phyloP scores from a whole-genome alignment of 2,329 filamentous ascomycete species.

The Chrysoporthe puriensis region DNA sequence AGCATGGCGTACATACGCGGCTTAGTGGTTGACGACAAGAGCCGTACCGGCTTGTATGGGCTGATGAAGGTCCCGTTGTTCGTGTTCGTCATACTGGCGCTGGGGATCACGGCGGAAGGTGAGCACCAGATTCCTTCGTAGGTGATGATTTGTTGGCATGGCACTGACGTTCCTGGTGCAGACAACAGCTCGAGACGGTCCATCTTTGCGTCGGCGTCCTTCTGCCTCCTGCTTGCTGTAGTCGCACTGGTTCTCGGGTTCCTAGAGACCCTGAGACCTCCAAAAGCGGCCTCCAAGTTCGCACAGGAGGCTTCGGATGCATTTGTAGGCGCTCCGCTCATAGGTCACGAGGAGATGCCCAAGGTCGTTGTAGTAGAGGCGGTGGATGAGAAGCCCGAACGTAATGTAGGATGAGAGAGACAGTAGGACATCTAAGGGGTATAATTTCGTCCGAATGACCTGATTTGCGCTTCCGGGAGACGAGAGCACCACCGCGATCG shows the following conservation, averaged over 20 bases:
- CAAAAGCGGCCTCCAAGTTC: neutral
- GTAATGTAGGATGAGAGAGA: neutral
- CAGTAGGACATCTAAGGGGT: neutral
- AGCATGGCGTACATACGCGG: slow-evolving; percentile 39
- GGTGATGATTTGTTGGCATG: neutral
- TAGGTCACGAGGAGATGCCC: neutral
- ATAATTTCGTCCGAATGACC: slow-evolving; percentile 3
- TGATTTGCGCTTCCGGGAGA: neutral
- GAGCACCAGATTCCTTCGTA: neutral
- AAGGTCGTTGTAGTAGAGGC: neutral
- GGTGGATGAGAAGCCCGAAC: neutral
- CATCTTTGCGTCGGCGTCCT: slow-evolving; percentile 23
- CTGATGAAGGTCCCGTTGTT: slow-evolving; percentile 32
- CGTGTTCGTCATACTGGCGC: slow-evolving; percentile 30
- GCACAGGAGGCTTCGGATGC: neutral
- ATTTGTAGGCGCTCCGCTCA: neutral
- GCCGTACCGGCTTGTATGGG: slow-evolving; percentile 38
- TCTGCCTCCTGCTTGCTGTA: slow-evolving; percentile 21
- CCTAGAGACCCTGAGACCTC: neutral
- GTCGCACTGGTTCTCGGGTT: slow-evolving; percentile 21
- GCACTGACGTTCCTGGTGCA: neutral
- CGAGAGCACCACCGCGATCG: neutral
- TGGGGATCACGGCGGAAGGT: slow-evolving; percentile 29
- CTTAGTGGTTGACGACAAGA: slow-evolving; percentile 35
- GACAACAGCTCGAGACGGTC: slow-evolving; percentile 22